A percentile compares a stretch with the other conserved stretches of the same genome.
Conservation (phyloP, 805 yeast species). For the Candida morakotiae region DNA sequence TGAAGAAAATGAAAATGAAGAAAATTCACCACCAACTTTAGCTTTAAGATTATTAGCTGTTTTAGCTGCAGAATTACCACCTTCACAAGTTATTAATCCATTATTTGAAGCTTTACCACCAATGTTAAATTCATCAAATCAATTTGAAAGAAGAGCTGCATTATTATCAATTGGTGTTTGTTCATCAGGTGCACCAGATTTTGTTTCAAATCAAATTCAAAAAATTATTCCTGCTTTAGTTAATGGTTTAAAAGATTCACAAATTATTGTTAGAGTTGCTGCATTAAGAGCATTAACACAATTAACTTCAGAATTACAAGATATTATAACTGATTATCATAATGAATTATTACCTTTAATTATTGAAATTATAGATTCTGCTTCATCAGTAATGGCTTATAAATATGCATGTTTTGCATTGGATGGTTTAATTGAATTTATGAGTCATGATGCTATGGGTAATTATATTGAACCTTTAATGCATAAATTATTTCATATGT, state of each 20-base stretch:
- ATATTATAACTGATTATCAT: constrained; percentile 78
- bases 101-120: constrained; percentile 61
- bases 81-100: constrained; percentile 84
- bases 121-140: constrained; percentile 54
- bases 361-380: constrained; percentile 80
- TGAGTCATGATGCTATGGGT: constrained; percentile 81
- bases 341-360: constrained; percentile 79
- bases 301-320: constrained; percentile 81
- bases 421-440: constrained; percentile 88
- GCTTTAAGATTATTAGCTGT: constrained; percentile 78
- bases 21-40: constrained; percentile 69
- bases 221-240: constrained; percentile 70
- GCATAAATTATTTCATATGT: constrained; percentile 82
- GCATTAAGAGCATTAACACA: constrained; percentile 79
- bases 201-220: constrained; percentile 67
- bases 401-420: constrained; percentile 87
- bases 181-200: constrained; percentile 94
- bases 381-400: constrained; percentile 78
- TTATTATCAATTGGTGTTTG: constrained; percentile 77
- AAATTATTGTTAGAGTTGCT: constrained; percentile 74
- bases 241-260: constrained; percentile 71
- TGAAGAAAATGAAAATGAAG: constrained; percentile 92
- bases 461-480: constrained; percentile 82
- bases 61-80: constrained; percentile 82
- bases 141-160: constrained; percentile 83